Evolutionary conservation across 108 stramenopile species (phyloP), one percentile per base, ranked within the genome.

Genomic region (Cylindrotheca closterium): DNA sequence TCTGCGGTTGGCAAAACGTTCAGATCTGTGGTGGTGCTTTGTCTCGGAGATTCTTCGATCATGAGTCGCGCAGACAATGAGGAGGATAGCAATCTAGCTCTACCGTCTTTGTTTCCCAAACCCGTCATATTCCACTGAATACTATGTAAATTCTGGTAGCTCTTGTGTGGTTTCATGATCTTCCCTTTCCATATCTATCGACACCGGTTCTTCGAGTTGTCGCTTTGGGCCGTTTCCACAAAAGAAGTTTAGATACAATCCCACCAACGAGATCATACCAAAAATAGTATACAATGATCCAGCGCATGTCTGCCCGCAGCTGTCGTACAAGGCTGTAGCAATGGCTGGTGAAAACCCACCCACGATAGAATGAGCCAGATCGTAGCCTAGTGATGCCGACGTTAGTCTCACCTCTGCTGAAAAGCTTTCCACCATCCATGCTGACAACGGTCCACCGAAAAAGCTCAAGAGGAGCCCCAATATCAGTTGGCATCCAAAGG

Each of bases 381-480:
- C 82, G 48, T 86, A 89, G 1, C 88, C 85, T n/a, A 89, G 55
- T 7, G 78, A 76, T 1, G 71, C 81, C 23, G 67, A 69, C 15
- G 88, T 86, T 30, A 84, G 47, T 30, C 88, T 47, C 18, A 79
- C 68, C 37, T 82, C 70, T 8, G 71, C 54, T 0, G 81, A 76
- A 51, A 86, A 89, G 47, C 58, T 82, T 51, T 89, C 85, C 18
- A 85, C 77, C 17, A 89, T 53, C 82, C 82, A 89, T 5, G 85
- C 81, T 45, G 58, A 72, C 50, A 86, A 68, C 19, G 88, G 88
- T 3, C 74, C 88, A 7, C 85, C 85, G 49, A 60, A 84, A 2
- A 89, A 63, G 19, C 78, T 68, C 0, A 89, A 58, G 27, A 79
- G 32, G 8, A 86, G 25, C 2, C 88, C 88, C 12, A 89, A 34